Evolutionary conservation across 257 asterid species (phyloP).

Genomic region (Anisodus acutangulus): DNA sequence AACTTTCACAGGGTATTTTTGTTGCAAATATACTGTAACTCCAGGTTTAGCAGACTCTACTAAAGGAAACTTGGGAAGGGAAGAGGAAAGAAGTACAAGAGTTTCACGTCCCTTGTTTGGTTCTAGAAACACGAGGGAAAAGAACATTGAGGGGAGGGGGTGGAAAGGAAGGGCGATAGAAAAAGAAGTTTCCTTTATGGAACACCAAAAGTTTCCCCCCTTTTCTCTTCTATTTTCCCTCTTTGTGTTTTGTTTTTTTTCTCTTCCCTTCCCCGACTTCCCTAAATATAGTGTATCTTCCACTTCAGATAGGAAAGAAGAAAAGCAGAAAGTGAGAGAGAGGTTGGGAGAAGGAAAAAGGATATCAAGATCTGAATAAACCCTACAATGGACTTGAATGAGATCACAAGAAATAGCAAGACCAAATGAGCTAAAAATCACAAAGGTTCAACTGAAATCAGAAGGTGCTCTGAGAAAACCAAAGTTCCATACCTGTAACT

Average conservation of each 20-base stretch:
- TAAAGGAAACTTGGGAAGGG: not conserved
- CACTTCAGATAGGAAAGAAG: not conserved
- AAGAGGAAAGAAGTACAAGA: not conserved
- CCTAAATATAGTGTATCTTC: not conserved
- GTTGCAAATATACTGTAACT: not conserved
- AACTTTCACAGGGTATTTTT: not conserved
- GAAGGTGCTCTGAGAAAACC: not conserved
- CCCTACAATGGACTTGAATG: not conserved
- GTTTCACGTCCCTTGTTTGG: not conserved
- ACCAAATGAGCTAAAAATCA: not conserved
- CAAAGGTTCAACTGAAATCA: not conserved
- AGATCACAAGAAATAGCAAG: not conserved
- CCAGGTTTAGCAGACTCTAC: not conserved
- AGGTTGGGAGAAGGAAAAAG: slow-evolving; percentile 13
- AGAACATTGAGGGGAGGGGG: not conserved
- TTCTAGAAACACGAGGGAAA: not conserved
- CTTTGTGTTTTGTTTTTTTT: not conserved
- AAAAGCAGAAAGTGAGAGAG: not conserved
- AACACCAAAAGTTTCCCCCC: not conserved
- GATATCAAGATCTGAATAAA: not conserved
- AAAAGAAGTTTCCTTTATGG: not conserved
- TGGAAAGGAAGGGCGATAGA: not conserved
- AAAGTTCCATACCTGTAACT: not conserved
- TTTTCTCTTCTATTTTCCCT: not conserved
- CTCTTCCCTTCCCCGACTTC: not conserved